A percentile compares a stretch with the other conserved stretches of the same genome.
Conservation (phyloP, 768 basidiomycete genomes). For the Phaeotremella fagi region DNA sequence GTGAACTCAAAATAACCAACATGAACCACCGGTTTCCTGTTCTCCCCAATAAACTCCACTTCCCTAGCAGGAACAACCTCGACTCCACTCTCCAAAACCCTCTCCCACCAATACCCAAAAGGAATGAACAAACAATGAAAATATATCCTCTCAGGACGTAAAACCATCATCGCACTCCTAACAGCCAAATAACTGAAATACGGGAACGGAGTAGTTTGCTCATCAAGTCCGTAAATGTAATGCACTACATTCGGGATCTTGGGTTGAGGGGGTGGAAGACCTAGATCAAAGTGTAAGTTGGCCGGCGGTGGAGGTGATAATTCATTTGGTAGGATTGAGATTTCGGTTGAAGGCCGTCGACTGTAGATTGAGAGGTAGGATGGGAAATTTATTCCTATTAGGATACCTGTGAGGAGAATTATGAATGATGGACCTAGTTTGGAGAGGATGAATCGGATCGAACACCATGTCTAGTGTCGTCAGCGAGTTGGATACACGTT, state of each 20-base stretch:
- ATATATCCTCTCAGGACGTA: conserved; percentile 42
- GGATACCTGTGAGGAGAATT: conserved; percentile 20
- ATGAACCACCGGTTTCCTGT: conserved; percentile 28
- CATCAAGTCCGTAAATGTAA: conserved; percentile 46
- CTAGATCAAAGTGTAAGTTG: conserved; percentile 3
- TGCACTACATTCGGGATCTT: conserved; percentile 43
- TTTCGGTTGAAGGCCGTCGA: conserved; percentile 10
- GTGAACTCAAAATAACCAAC: conserved; percentile 6
- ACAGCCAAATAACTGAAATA: conserved; percentile 46
- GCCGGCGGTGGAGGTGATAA: conserved; percentile 14
- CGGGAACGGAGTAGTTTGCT: conserved; percentile 33
- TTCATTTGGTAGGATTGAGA: conserved; percentile 13
- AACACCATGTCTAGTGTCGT: not conserved
- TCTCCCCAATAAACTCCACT: conserved; percentile 28
- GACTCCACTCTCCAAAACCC: conserved; percentile 24
- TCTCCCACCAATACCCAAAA: conserved; percentile 45
- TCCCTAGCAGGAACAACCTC: conserved; percentile 34
- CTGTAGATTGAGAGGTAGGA: conserved; percentile 36
- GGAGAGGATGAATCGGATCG: not conserved
- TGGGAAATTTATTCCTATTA: conserved; percentile 30
- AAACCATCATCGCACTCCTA: conserved; percentile 33
- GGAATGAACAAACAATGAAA: conserved; percentile 45
- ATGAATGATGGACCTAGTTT: conserved; percentile 3
- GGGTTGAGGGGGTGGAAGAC: conserved; percentile 21
- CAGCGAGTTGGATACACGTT: no score